phyloP scores from a whole-genome alignment of 192 early-diverging fungal species.

The Linnemannia elongata region DNA sequence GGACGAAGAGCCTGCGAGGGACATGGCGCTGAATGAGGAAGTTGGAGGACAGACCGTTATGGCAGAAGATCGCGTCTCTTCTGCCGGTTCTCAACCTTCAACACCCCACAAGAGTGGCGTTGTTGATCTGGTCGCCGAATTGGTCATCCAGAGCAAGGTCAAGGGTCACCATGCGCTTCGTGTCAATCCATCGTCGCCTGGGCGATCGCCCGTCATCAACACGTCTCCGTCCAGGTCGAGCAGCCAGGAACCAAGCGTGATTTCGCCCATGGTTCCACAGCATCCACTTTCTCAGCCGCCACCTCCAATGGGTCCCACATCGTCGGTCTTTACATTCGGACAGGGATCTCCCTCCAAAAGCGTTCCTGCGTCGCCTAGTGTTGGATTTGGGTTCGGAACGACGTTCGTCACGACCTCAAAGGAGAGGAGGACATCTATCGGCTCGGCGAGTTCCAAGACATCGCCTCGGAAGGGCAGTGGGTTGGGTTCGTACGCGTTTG shows the following conservation, averaged over 20 bases:
- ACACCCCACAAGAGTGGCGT: conserved; percentile 10
- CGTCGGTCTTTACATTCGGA: conserved; percentile 31
- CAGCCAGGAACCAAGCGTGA: conserved; percentile 19
- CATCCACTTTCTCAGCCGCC: background rate
- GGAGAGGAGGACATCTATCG: background rate
- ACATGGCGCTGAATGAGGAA: background rate
- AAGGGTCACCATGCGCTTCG: conserved; percentile 46
- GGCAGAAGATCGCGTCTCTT: background rate
- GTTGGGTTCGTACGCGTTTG: background rate
- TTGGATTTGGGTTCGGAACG: conserved; percentile 44
- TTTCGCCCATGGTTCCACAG: background rate
- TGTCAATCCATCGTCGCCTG: conserved; percentile 26
- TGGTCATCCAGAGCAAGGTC: conserved; percentile 38
- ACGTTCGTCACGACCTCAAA: conserved; percentile 11
- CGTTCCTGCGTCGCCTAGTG: conserved; percentile 8
- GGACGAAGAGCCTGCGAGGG: background rate
- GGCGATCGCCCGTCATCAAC: background rate
- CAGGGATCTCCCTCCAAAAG: conserved; percentile 9
- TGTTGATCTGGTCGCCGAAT: conserved; percentile 43
- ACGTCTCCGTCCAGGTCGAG: conserved; percentile 6
- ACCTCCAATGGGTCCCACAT: background rate
- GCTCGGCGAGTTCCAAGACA: background rate
- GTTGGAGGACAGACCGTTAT: background rate
- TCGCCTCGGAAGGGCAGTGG: conserved; percentile 1
- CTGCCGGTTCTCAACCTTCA: background rate